phyloP scores from a whole-genome alignment of 768 basidiomycete species.

The Harrya chromipes region DNA sequence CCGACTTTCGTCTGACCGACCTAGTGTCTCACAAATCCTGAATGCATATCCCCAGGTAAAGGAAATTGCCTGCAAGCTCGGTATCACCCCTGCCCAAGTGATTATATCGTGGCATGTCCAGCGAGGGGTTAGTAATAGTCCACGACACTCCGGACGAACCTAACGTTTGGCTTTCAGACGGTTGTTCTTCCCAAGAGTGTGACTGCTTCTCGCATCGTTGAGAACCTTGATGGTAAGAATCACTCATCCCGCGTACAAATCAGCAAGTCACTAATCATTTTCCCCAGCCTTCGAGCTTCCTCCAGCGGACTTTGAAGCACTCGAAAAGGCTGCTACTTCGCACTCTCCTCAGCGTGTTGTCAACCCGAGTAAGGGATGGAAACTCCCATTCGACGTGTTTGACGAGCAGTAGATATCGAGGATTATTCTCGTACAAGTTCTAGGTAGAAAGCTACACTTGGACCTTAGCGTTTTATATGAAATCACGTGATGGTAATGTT shows the following conservation, averaged over 20 bases:
- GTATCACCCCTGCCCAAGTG: conserved; percentile 72
- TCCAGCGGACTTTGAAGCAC: conserved; percentile 37
- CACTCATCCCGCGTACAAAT: not conserved
- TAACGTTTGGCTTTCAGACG: conserved; percentile 39
- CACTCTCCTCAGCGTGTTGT: conserved; percentile 55
- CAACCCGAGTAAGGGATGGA: conserved; percentile 62
- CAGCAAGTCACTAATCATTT: not conserved
- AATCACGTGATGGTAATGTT: conserved; percentile 9
- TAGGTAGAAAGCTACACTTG: not conserved
- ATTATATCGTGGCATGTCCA: conserved; percentile 76
- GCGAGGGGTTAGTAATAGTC: conserved; percentile 52
- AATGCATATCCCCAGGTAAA: conserved; percentile 38
- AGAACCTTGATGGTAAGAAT: conserved; percentile 62
- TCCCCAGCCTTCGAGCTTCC: conserved; percentile 33
- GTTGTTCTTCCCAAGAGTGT: conserved; percentile 78
- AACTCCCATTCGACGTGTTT: conserved; percentile 60
- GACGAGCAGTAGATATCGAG: conserved; percentile 35
- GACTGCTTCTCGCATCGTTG: conserved; percentile 59
- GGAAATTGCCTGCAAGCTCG: conserved; percentile 56
- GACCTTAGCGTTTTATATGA: too few relatives aligned
- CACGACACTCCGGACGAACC: not conserved
- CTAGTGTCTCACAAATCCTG: not conserved
- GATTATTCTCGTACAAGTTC: too few relatives aligned
- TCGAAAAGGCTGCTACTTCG: conserved; percentile 39
- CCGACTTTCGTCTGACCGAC: not conserved